Evolutionary conservation across 169 alveolate genomes (phyloP).

Genomic region (Eimeria maxima): DNA sequence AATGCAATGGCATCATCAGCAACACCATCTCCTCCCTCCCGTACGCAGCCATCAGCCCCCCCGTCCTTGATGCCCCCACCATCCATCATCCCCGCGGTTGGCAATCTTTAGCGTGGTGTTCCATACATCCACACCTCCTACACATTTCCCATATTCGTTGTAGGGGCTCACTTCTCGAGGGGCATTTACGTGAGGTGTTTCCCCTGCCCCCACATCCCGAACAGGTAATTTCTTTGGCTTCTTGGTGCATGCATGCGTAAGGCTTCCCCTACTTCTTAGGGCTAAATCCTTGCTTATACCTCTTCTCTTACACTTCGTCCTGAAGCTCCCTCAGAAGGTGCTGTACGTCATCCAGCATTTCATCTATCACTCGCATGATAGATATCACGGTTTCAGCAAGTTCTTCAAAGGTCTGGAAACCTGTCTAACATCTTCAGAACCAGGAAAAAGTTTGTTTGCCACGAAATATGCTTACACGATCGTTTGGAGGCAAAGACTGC

Average conservation of each 20-base stretch:
- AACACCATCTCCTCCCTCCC: conserved; percentile 25
- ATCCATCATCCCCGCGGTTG: neutral
- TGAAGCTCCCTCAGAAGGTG: neutral
- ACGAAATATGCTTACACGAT: no score
- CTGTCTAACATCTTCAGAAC: no score
- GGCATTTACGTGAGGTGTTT: neutral
- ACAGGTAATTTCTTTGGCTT: neutral
- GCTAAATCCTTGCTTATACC: neutral
- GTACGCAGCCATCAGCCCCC: conserved; percentile 11
- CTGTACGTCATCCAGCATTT: neutral
- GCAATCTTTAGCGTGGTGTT: neutral
- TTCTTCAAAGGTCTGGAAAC: no score
- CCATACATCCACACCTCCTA: neutral
- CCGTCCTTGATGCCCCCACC: neutral
- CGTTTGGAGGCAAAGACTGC: no score
- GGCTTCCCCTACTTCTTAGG: neutral
- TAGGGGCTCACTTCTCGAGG: neutral
- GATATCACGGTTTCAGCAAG: neutral
- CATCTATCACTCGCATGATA: neutral
- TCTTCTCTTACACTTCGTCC: neutral
- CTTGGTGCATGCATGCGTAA: neutral
- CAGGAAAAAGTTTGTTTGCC: no score
- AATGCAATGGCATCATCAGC: neutral
- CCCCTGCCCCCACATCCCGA: neutral
- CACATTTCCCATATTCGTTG: neutral